Evolutionary conservation across 805 yeast species (phyloP), one percentile per base, ranked within the genome.

Genomic region (Trichomonascus vanleenenianus): DNA sequence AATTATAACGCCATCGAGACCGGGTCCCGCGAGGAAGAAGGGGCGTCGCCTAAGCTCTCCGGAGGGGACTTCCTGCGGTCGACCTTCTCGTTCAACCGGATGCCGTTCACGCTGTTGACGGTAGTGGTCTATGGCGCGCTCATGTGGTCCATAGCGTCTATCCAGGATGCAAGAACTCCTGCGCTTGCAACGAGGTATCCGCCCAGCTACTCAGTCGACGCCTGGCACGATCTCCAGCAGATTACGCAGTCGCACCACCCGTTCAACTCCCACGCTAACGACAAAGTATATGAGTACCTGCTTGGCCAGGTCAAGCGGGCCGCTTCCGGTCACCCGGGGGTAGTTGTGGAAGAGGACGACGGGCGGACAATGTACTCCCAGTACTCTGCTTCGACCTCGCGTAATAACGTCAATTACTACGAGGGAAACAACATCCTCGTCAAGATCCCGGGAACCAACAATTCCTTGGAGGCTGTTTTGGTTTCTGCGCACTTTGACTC

Each of bases 401-500:
- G 65, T 4, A 62, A 74, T n/a, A 53, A 60, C 45, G 72, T 84
- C 10, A 67, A 78, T n/a, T 87, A 84, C 64, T 89, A 76, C 58
- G 96, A 89, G 61, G 78, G 91, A 44, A 78, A 85, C 50, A 89
- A 89, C 57, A 66, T 89, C n/a, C 56, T 85, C 35, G 95, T 81
- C 6, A 79, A 83, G 57, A 64, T 89, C 33, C 72, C 78, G 56
- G 96, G 96, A 20, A 59, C 68, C 11, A 67, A 82, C 43, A 65
- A 73, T 1, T 54, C 65, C 0, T 63, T 83, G 42, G 82, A 83
- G 1, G 94, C 88, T 0, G 62, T 88, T 3, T 64, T 88, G 36
- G 60, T 89, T 2, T 82, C 93, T 54, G 88, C 96, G 3, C 97
- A 89, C 65, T 89, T 69, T 56, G 97, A 88, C 65, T 78, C 91